Evolutionary conservation across 371 early-diverging fungal genomes (phyloP).

Genomic region (Rhizopus sp.): DNA sequence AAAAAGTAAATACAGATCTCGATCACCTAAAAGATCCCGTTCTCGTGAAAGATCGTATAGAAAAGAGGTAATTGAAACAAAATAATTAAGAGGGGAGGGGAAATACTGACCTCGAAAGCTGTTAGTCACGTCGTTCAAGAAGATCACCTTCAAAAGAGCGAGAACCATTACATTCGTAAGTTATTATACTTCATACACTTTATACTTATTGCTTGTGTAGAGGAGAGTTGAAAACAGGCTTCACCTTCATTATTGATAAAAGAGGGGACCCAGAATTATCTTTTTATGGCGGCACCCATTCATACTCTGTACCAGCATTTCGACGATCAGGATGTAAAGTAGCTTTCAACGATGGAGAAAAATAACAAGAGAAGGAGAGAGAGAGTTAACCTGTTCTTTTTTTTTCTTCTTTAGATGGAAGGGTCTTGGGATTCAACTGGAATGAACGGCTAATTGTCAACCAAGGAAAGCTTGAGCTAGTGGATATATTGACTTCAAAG

Average conservation of each 20-base stretch:
- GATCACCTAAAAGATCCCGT: conserved; percentile 1
- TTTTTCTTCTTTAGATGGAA: conserved; percentile 23
- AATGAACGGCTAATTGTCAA: conserved; percentile 11
- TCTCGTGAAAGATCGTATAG: conserved; percentile 6
- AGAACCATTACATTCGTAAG: conserved; percentile 22
- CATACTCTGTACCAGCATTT: conserved; percentile 39
- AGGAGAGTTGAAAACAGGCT: conserved; percentile 32
- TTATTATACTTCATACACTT: background rate
- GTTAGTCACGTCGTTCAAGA: conserved; percentile 14
- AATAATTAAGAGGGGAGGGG: background rate
- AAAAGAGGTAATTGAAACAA: conserved; percentile 8
- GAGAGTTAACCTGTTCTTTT: background rate
- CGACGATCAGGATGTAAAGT: conserved; percentile 40
- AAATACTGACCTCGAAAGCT: background rate
- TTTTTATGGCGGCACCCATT: conserved; percentile 40
- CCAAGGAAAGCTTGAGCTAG: conserved; percentile 19
- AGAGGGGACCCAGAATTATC: conserved; percentile 47
- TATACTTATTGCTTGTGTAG: conserved; percentile 8
- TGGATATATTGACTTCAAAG: conserved; percentile 17
- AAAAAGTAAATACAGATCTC: background rate
- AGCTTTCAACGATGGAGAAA: background rate
- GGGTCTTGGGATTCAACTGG: conserved; percentile 31
- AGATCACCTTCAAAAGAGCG: conserved; percentile 16
- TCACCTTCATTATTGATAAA: conserved; percentile 35
- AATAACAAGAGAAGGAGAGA: background rate